A percentile compares a stretch with the other conserved stretches of the same genome.
Evolutionary conservation across 805 yeast species (phyloP).

Genomic region (Wickerhamomyces chambardii): DNA sequence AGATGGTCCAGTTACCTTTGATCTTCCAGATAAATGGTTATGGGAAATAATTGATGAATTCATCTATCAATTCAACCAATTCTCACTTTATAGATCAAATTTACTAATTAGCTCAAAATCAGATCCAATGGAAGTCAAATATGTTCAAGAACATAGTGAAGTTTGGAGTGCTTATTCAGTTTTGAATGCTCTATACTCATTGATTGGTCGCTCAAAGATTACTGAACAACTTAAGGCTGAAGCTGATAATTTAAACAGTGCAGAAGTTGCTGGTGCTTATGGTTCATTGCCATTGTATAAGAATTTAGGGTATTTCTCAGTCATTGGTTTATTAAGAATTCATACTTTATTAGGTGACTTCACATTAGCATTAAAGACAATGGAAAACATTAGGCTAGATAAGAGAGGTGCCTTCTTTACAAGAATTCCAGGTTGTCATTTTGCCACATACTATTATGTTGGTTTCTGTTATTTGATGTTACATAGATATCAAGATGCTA

Average conservation of each 20-base stretch:
- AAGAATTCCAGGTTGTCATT: conserved; percentile 38
- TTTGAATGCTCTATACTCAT: conserved; percentile 37
- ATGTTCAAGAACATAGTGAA: conserved; percentile 28
- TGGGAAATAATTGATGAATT: conserved; percentile 47
- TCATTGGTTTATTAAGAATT: conserved; percentile 39
- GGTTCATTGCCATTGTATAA: conserved; percentile 33
- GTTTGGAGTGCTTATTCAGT: conserved; percentile 39
- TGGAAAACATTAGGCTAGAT: conserved; percentile 36
- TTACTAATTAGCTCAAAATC: conserved; percentile 19
- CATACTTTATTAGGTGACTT: conserved; percentile 42
- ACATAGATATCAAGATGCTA: conserved; percentile 40
- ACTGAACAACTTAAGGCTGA: conserved; percentile 28
- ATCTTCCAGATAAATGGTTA: conserved; percentile 38
- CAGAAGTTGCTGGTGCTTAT: conserved; percentile 31
- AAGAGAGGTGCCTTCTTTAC: conserved; percentile 39
- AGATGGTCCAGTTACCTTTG: conserved; percentile 33
- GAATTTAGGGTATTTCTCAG: conserved; percentile 36
- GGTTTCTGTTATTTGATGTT: conserved; percentile 43
- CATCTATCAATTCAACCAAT: conserved; percentile 40
- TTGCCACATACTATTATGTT: conserved; percentile 41
- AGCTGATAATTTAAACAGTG: conserved; percentile 6
- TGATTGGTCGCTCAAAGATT: conserved; percentile 30
- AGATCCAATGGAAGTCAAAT: conserved; percentile 23
- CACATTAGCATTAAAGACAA: conserved; percentile 36
- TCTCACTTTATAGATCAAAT: conserved; percentile 30